Percentiles rank a stretch among this genome's conserved stretches.
phyloP scores from a whole-genome alignment of 768 basidiomycete species.

The Rhizopogon vesiculosus region DNA sequence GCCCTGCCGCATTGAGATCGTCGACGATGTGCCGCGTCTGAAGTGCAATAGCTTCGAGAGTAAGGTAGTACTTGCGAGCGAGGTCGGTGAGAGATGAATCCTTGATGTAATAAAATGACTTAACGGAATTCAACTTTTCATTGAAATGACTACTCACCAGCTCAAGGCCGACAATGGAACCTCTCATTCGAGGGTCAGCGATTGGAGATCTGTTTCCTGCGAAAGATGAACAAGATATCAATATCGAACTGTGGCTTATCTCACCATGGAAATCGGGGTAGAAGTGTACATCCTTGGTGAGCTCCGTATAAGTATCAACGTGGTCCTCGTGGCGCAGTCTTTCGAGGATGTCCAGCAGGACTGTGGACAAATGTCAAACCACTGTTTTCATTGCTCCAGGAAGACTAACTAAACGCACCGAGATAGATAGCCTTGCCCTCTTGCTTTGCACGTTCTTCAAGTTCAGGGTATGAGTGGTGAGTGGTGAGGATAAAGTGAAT shows the following conservation, averaged over 20 bases:
- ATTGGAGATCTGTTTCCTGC: constrained; percentile 94
- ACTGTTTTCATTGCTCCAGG: neutral
- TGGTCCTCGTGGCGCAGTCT: constrained; percentile 51
- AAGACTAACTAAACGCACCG: constrained; percentile 28
- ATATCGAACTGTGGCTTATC: neutral
- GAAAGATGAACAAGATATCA: neutral
- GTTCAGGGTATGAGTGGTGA: constrained; percentile 76
- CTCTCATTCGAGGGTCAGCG: constrained; percentile 93
- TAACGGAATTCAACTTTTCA: neutral
- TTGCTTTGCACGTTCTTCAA: constrained; percentile 58
- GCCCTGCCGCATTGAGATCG: constrained; percentile 80
- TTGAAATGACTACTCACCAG: constrained; percentile 42
- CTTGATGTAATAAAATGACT: constrained; percentile 25
- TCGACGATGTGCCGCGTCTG: constrained; percentile 95
- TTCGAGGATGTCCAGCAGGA: constrained; percentile 73
- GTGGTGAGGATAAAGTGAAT: constrained; percentile 94
- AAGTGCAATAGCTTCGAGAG: constrained; percentile 89
- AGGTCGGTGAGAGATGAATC: constrained; percentile 75
- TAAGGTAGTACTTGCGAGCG: constrained; percentile 85
- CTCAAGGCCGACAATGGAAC: constrained; percentile 82
- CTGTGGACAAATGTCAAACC: constrained; percentile 26
- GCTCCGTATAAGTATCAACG: constrained; percentile 66
- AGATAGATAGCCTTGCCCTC: constrained; percentile 55
- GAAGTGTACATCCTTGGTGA: constrained; percentile 87
- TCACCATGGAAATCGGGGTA: constrained; percentile 94